Base-by-base conservation (phyloP, 257 asterid species). In the Coffea canephora region DNA sequence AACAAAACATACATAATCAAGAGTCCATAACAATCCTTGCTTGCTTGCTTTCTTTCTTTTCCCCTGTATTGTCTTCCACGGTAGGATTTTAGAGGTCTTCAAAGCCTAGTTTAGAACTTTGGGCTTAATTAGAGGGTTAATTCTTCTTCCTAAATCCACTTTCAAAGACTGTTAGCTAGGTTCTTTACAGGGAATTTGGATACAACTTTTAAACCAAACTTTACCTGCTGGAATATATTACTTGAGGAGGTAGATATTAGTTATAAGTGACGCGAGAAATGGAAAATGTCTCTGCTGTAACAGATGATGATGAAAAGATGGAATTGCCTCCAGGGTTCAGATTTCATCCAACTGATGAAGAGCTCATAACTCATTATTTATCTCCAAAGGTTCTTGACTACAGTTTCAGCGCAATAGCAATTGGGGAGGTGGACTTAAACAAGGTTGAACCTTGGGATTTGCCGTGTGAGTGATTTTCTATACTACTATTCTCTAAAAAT, bases 291-390 rank as follows among this genome's bases (percentile, higher is more conserved):
- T 82, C 54, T 27, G 88, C 46, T 71, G 31, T 75, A 34, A 67
- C 80, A 39, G 84, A 85, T 9, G 79, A 78, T 62, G 90, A 83
- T 15, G 91, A 86, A 64, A 84, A 83, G 18, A 86, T 91, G 86
- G 91, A 91, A n/a, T 71, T 94, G 76, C 98, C 97, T 0, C 95
- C 97, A 1, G 98, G 97, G 2, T 94, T 94, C 66, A 88, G 97
- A 77, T 94, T 94, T n/a, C 97, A 94, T 46, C 98, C 98, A 1
- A 92, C 93, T 0, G 97, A 94, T 69, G 97, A 94, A 81, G 97
- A 94, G 50, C 87, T 94, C 11, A 94, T 92, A 76, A 94, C 93
- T 86, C 91, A 91, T 68, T 92, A 92, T 16, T 81, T 94, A 39
- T 74, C 85, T 1, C 88, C 84, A 48, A 93, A 94, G 57, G 94